phyloP scores from a whole-genome alignment of 2,329 filamentous ascomycete genomes.

The Scedosporium dehoogii region DNA sequence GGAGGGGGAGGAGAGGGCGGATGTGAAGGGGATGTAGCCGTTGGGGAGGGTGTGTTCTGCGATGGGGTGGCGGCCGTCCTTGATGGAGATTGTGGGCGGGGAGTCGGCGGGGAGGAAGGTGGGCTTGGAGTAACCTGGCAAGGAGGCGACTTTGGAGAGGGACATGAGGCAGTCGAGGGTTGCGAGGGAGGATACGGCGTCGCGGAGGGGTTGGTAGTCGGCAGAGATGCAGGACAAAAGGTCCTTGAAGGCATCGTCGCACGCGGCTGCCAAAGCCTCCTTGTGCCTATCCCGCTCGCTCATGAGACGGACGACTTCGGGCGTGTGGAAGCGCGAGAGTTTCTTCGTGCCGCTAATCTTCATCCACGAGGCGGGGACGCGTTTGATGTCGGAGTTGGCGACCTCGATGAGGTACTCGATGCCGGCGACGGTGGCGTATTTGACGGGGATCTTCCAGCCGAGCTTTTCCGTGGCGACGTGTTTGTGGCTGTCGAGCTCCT shows the following conservation, averaged over 20 bases:
- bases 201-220: constrained; percentile 84
- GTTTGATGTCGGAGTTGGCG: constrained; percentile 68
- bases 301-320: constrained; percentile 73
- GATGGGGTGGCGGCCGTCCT: constrained; percentile 81
- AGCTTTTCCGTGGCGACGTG: constrained; percentile 61
- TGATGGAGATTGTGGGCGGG: constrained; percentile 58
- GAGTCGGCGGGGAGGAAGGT: constrained; percentile 51
- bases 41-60: constrained; percentile 82
- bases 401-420: constrained; percentile 96
- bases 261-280: constrained; percentile 84
- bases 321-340: constrained; percentile 85
- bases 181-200: constrained; percentile 76
- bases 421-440: constrained; percentile 75
- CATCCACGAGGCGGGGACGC: constrained; percentile 85
- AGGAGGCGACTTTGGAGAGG: constrained; percentile 70
- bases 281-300: constrained; percentile 90
- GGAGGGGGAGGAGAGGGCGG: constrained; percentile 45
- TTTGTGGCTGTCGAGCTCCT: constrained; percentile 74
- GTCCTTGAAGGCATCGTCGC: constrained; percentile 68
- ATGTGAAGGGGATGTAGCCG: constrained; percentile 85
- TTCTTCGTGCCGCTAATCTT: constrained; percentile 95
- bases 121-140: constrained; percentile 82
- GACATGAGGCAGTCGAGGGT: constrained; percentile 85
- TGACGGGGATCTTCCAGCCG: constrained; percentile 56
- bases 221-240: constrained; percentile 65